Base-by-base conservation (phyloP, 768 basidiomycete species). In the Termitomyces titanicus region DNA sequence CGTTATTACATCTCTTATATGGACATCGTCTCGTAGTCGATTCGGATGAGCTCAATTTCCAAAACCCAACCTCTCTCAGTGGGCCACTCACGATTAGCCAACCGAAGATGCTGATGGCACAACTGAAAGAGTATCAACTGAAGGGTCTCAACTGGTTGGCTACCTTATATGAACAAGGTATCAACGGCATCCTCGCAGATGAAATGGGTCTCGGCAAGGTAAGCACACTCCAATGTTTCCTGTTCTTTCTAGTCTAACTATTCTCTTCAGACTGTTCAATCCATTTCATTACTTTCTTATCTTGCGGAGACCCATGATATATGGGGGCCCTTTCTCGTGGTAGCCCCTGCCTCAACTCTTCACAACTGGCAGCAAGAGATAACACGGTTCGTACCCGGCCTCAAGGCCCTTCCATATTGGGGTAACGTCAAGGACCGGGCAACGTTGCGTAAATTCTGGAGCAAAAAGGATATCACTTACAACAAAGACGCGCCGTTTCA, bases 361-460 rank as follows among this genome's bases (percentile, higher is more conserved):
- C 96, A 98, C 71, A 98, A 98, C 66, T 99, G 97, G 97, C 96
- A 98, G 68, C 97, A 98, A 67, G 97, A 99, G 69, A 79, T 99
- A 53, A 91, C 94, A 17, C 88, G 94, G 24, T 99, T 99, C 66
- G 93, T 97, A 5, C 97, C 97, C 24, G 79, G 79, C 51, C 80
- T 99, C 48, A 98, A 98, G 68, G 94, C 94, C 3, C 73, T 99
- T 40, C 97, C 97, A 1, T 98, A 99, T 66, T 99, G 97, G 97
- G 97, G 97, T 35, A 93, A 90, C 66, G 90, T 93, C 43, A 97
- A 96, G 69, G 97, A 99, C 66, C 87, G 97, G 40, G 83, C 93
- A 38, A 95, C 94, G 2, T 72, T 99, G 54, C 83, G 97, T 53
- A 94, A 96, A 70, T 96, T 98, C 65, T 99, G 97, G 97, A 94